These are phyloP conservation scores for Boehmeria nivea DNA, from an alignment of 306 rosid species.

Conservation along the genomic window DNA sequence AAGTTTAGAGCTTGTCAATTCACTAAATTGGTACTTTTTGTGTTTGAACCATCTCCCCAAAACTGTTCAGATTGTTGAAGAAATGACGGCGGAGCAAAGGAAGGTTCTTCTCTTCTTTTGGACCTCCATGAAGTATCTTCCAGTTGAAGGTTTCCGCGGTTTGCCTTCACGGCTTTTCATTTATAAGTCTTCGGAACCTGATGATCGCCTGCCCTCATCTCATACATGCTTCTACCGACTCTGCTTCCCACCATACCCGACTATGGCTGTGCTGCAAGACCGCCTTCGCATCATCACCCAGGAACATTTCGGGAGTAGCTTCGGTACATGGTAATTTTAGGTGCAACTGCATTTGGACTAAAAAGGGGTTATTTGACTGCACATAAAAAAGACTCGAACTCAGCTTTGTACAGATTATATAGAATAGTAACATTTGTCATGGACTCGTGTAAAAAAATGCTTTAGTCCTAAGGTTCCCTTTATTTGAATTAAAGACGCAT, in stretches of 20 bases:
- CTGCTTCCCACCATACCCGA: slow-evolving; percentile 68
- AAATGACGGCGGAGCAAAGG: slow-evolving; percentile 68
- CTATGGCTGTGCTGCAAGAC: slow-evolving; percentile 47
- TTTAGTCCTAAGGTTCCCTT: slow-evolving; percentile 27
- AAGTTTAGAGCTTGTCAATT: not conserved
- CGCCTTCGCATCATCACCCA: slow-evolving; percentile 69
- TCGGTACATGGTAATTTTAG: slow-evolving; percentile 50
- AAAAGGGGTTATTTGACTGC: slow-evolving; percentile 41
- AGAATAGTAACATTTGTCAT: slow-evolving; percentile 31
- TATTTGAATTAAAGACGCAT: slow-evolving; percentile 24
- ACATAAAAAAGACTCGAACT: slow-evolving; percentile 33
- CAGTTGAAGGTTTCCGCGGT: slow-evolving; percentile 84
- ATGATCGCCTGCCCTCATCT: slow-evolving; percentile 64
- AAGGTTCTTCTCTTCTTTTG: slow-evolving; percentile 79
- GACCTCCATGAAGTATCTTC: slow-evolving; percentile 85
- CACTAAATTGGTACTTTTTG: not conserved
- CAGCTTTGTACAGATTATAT: slow-evolving; percentile 57
- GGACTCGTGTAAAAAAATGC: slow-evolving; percentile 27
- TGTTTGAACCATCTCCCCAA: slow-evolving; percentile 14
- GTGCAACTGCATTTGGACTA: slow-evolving; percentile 33
- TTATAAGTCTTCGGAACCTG: slow-evolving; percentile 43
- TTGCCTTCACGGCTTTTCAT: slow-evolving; percentile 61
- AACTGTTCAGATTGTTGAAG: slow-evolving; percentile 53
- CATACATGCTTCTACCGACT: slow-evolving; percentile 76
- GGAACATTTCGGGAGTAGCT: slow-evolving; percentile 83